Conservation (phyloP, 2,329 filamentous ascomycete species). For the Cladobotryum protrusum region DNA sequence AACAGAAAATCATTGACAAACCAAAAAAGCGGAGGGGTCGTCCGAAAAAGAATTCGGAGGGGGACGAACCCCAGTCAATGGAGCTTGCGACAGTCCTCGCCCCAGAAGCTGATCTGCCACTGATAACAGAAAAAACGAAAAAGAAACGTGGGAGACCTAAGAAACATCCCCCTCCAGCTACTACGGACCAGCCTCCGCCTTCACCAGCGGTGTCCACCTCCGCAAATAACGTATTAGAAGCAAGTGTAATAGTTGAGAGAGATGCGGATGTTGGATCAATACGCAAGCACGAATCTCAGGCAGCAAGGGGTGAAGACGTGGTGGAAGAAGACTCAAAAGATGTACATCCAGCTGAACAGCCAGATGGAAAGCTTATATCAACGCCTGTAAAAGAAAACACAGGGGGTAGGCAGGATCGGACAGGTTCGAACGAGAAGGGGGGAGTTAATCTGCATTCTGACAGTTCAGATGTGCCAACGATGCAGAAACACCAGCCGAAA, state of each 20-base stretch:
- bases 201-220: neutral
- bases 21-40: slow-evolving; percentile 27
- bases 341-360: neutral
- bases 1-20: slow-evolving; percentile 13
- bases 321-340: neutral
- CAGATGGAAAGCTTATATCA: neutral
- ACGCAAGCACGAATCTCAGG: neutral
- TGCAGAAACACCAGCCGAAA: too few relatives aligned
- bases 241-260: neutral
- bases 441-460: neutral
- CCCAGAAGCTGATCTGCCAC: slow-evolving; percentile 1
- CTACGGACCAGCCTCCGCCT: slow-evolving; percentile 15
- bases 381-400: neutral
- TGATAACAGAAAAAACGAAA: slow-evolving; percentile 16
- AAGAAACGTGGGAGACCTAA: slow-evolving; percentile 39
- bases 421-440: neutral
- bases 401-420: neutral
- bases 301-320: neutral
- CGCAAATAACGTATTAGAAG: neutral
- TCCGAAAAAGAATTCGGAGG: slow-evolving; percentile 22
- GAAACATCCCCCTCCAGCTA: slow-evolving; percentile 20
- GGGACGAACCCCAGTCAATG: slow-evolving; percentile 11
- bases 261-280: neutral
- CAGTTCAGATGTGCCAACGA: neutral
- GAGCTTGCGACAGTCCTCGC: neutral